Evolutionary conservation across 139 green algal genomes (phyloP).

Genomic region (Picochlorum costavermella): DNA sequence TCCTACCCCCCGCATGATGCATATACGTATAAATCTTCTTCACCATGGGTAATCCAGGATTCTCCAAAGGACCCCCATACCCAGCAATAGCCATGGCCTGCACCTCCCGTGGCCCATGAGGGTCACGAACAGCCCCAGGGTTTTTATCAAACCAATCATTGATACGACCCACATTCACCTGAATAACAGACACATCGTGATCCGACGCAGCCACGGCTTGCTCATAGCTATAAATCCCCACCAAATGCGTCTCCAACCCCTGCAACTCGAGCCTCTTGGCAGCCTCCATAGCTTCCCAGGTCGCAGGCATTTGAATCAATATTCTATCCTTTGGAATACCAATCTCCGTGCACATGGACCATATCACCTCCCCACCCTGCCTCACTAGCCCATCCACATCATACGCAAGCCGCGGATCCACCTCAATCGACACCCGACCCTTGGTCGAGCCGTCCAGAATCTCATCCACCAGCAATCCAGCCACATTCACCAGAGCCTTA

Average conservation of each 20-base stretch:
- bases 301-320: constrained; percentile 70
- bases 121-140: constrained; percentile 65
- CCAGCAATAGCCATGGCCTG: constrained; percentile 19
- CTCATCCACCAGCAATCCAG: constrained; percentile 45
- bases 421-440: constrained; percentile 62
- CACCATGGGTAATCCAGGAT: constrained; percentile 62
- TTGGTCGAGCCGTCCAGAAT: constrained; percentile 25
- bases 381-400: constrained; percentile 47
- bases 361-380: constrained; percentile 31
- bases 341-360: constrained; percentile 46
- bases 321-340: constrained; percentile 40
- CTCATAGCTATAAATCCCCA: constrained; percentile 58
- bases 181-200: constrained; percentile 63
- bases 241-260: constrained; percentile 53
- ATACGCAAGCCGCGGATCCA: constrained; percentile 62
- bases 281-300: constrained; percentile 67
- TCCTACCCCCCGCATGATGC: constrained; percentile 52
- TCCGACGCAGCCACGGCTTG: constrained; percentile 67
- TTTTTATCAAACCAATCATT: constrained; percentile 76
- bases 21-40: constrained; percentile 66
- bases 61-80: constrained; percentile 30
- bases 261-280: constrained; percentile 52
- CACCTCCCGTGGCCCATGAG: constrained; percentile 18
- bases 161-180: constrained; percentile 68
- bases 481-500: constrained; percentile 73